phyloP scores from a whole-genome alignment of 306 rosid species.

The Lathyrus tuberosus region DNA sequence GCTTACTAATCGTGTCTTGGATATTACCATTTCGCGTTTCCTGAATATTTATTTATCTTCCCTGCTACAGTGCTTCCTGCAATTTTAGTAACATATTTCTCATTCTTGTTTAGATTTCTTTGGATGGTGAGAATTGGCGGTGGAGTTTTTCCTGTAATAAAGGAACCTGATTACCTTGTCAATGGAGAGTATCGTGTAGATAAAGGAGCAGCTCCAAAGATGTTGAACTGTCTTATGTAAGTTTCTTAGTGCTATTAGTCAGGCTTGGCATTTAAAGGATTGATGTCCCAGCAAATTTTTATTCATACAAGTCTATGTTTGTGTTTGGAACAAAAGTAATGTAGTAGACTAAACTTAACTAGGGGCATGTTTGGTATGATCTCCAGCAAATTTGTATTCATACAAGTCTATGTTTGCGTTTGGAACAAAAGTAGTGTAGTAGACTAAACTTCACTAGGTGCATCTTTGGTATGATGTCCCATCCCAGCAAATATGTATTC shows the following conservation, averaged over 20 bases:
- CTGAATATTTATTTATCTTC: not conserved
- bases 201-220: conserved; percentile 99
- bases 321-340: conserved; percentile 1
- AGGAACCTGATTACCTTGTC: conserved; percentile 97
- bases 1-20: not conserved
- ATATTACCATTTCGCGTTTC: conserved; percentile 2
- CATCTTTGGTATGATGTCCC: not conserved
- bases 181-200: conserved; percentile 99
- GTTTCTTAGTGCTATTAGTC: conserved; percentile 39
- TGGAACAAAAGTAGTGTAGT: not conserved
- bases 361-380: not conserved
- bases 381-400: conserved; percentile 23
- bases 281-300: conserved; percentile 21
- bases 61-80: not conserved
- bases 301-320: conserved; percentile 11
- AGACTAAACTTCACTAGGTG: not conserved
- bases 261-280: conserved; percentile 28
- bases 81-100: conserved; percentile 17
- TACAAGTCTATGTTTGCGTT: not conserved
- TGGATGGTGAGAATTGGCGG: conserved; percentile 99
- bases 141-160: conserved; percentile 95
- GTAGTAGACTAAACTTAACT: not conserved
- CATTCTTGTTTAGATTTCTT: conserved; percentile 64
- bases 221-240: conserved; percentile 99
- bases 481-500: conserved; percentile 26